Base-by-base conservation (phyloP, 2,329 filamentous ascomycete genomes). In the Trichoderma gracile region DNA sequence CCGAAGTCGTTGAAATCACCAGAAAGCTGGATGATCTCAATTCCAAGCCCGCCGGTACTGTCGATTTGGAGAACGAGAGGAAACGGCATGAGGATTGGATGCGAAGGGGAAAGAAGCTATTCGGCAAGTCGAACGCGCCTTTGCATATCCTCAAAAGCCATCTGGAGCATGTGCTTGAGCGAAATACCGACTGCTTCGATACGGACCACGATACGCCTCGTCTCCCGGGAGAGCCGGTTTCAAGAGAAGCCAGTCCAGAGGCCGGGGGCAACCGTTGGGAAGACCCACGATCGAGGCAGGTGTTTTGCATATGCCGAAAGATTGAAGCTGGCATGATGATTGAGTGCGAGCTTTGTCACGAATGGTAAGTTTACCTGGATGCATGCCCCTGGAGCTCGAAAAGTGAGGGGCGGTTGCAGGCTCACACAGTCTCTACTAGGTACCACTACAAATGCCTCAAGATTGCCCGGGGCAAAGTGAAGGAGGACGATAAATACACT, bases 291-390 rank as follows among this genome's bases (percentile, higher is more conserved):
- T 83, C 83, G 63, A 78, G 86, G 42, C 93, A 98, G 74, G 94
- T 98, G 0, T 99, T 98, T 76, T 99, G 95, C 77, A 97, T 99
- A 69, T 99, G 95, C 78, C 88, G 95, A 66, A 92, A 89, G 68
- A 86, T 92, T 7, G 95, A 99, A 77, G 93, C 94, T 43, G 95
- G 95, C 58, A 96, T 98, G 90, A 99, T 99, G 95, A 98, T 99
- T 71, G 95, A 99, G 78, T 99, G 95, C 75, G 95, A 98, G 75
- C 83, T 97, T 45, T 99, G 95, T 77, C 94, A 97, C 73, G 95
- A 99, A 80, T 99, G 95, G 95, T 93, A 76, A 81, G 88, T 81
- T 30, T 45, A 5, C 10, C 12, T 6, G 23, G 38, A 30, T 45
- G n/a, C n/a, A 17, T 1, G 17, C 38, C 23, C 40, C 17, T 17